A percentile compares a stretch with the other conserved stretches of the same genome.
phyloP scores from a whole-genome alignment of 495 filamentous ascomycete genomes.

The Penicillium subrubescens region DNA sequence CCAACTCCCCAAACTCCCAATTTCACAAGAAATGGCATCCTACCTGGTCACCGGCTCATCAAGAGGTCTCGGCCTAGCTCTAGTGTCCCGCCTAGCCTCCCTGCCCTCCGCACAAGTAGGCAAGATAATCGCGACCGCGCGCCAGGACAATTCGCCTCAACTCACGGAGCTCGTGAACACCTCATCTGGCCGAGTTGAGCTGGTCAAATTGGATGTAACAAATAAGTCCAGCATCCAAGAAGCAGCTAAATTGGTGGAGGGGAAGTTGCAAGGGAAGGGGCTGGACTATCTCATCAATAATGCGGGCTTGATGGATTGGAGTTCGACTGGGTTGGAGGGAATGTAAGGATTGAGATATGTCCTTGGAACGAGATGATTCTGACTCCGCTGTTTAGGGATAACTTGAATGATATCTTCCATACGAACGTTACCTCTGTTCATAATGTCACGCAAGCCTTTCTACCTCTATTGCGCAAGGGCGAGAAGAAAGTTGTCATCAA shows the following conservation, averaged over 20 bases:
- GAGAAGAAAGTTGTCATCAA: conserved; percentile 49
- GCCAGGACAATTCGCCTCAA: conserved; percentile 29
- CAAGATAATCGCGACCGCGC: conserved; percentile 40
- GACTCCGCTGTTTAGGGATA: conserved; percentile 20
- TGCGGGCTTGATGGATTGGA: conserved; percentile 36
- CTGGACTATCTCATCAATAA: conserved; percentile 59
- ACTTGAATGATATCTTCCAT: conserved; percentile 42
- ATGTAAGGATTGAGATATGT: conserved; percentile 30
- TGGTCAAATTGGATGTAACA: conserved; percentile 48
- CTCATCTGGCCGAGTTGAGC: conserved; percentile 39
- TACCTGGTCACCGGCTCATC: conserved; percentile 44
- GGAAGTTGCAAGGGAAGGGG: conserved; percentile 39
- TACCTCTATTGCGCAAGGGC: conserved; percentile 50
- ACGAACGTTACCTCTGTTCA: conserved; percentile 50
- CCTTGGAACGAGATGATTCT: not conserved
- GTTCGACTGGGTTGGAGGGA: conserved; percentile 25
- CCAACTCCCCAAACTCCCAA: not conserved
- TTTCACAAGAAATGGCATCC: conserved; percentile 28
- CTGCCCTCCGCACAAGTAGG: conserved; percentile 34
- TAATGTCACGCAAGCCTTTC: conserved; percentile 42
- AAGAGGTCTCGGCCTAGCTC: conserved; percentile 56
- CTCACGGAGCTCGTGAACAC: conserved; percentile 26
- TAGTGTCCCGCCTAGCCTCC: conserved; percentile 39
- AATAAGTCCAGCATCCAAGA: conserved; percentile 44
- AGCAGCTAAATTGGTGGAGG: conserved; percentile 38